phyloP scores from a whole-genome alignment of 23 red algal genomes.

The Gracilaria caudata region DNA sequence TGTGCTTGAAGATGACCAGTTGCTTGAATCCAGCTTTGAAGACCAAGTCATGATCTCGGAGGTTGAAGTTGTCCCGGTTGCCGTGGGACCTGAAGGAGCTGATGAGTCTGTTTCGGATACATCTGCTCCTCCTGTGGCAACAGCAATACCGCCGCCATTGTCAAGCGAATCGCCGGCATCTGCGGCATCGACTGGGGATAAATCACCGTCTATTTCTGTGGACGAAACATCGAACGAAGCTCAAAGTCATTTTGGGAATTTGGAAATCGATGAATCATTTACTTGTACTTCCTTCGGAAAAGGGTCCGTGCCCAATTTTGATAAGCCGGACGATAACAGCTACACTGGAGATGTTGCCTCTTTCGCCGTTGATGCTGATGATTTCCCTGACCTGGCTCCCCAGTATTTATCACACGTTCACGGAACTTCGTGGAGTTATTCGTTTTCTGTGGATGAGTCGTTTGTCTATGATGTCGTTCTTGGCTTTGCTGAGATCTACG shows the following conservation, averaged over 20 bases:
- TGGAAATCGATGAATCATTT: conserved; percentile 14
- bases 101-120: not conserved
- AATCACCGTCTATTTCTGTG: not conserved
- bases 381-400: conserved; percentile 47
- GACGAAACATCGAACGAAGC: not conserved
- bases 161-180: not conserved
- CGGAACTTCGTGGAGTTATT: conserved; percentile 43
- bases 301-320: conserved; percentile 30
- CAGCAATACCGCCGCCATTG: not conserved
- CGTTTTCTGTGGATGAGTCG: conserved; percentile 26
- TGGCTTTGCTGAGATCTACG: conserved; percentile 57
- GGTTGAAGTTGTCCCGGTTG: not conserved
- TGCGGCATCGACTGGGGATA: not conserved
- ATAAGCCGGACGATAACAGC: conserved; percentile 3
- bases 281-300: conserved; percentile 54
- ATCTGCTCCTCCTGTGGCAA: not conserved
- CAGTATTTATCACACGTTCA: conserved; percentile 48
- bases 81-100: not conserved
- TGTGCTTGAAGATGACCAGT: not conserved
- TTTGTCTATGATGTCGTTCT: conserved; percentile 37
- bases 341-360: conserved; percentile 22
- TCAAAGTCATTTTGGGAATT: not conserved
- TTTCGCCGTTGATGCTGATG: conserved; percentile 16
- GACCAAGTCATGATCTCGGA: not conserved
- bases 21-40: not conserved